Evolutionary conservation across 139 green algal genomes (phyloP), one percentile per base, ranked within the genome.

Genomic region (Chlorella sorokiniana): DNA sequence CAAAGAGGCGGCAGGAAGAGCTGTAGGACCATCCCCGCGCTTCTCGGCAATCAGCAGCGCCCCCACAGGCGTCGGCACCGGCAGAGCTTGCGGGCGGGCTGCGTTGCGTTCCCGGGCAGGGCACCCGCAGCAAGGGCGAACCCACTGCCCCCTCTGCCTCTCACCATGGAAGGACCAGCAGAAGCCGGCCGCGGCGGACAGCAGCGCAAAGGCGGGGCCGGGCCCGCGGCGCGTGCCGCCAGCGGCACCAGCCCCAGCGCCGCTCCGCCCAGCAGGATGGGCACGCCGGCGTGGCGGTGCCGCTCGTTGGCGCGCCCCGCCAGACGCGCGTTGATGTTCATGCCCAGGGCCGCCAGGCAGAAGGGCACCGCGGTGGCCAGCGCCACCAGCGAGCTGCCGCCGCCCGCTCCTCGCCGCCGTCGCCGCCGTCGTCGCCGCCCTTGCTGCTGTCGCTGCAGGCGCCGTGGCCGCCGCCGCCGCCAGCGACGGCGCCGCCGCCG

Each of bases 131-230:
- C n/a, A n/a, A n/a, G n/a, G n/a, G n/a, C n/a, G n/a, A n/a, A n/a
- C n/a, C n/a, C n/a, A n/a, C n/a, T n/a, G n/a, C n/a, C n/a, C n/a
- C n/a, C n/a, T n/a, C n/a, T 33, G 11, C 25, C 5, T n/a, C 78
- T 31, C 78, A 83, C 69, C 84, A 37, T 88, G 84, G 63, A 84
- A 88, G 1, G 75, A 51, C 85, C 85, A 89, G 29, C 79, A 35
- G 56, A 56, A 52, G n/a, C 68, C 73, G 18, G 74, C 80, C 8
- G 85, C 85, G 3, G 72, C 37, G 10, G 68, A 56, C 33, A 89
- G 81, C 51, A 54, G 52, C 48, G 74, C 67, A 56, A 89, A 89
- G 33, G 74, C 85, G 22, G 52, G 37, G 3, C 16, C 52, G 1
- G 75, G 67, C 8, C 67, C 9, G 41, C 41, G 27, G 65, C 10